These are phyloP conservation scores for Chloromonas sp. DNA, from an alignment of 163 green algal genomes.

Conservation along the genomic window DNA sequence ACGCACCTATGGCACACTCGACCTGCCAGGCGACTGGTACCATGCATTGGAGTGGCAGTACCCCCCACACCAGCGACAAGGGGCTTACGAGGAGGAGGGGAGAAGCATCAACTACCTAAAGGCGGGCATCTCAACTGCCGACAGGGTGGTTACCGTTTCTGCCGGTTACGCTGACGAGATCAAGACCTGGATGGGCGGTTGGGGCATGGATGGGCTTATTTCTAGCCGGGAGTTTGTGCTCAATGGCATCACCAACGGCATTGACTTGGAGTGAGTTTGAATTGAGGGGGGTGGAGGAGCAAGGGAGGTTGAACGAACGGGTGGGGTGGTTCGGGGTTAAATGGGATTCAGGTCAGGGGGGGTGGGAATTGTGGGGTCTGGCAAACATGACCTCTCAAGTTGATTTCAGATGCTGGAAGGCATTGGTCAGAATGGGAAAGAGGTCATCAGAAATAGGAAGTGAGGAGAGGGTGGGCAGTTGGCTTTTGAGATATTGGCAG, in stretches of 20 bases:
- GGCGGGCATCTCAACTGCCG: constrained; percentile 57
- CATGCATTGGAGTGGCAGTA: constrained; percentile 76
- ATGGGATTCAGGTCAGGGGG: too few relatives aligned
- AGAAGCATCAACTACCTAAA: constrained; percentile 77
- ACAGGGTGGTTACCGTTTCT: constrained; percentile 59
- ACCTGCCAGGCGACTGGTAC: constrained; percentile 69
- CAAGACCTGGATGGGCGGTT: constrained; percentile 76
- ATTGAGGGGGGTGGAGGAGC: background rate
- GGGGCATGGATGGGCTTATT: constrained; percentile 78
- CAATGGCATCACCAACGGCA: constrained; percentile 84
- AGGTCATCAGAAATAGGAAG: too few relatives aligned
- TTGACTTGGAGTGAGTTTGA: constrained; percentile 58
- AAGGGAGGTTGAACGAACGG: too few relatives aligned
- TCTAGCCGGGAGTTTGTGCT: constrained; percentile 51
- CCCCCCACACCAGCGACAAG: constrained; percentile 67
- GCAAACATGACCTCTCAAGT: too few relatives aligned
- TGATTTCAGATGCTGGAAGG: too few relatives aligned
- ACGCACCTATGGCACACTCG: constrained; percentile 45
- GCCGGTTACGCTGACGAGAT: constrained; percentile 78
- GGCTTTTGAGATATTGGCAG: too few relatives aligned
- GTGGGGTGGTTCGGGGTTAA: too few relatives aligned
- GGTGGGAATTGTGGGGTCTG: too few relatives aligned
- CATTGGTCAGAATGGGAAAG: too few relatives aligned
- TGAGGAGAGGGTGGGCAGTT: too few relatives aligned
- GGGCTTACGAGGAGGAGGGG: constrained; percentile 75